These are phyloP conservation scores for Colletotrichum siamense DNA, from an alignment of 2,329 filamentous ascomycete genomes.

Conservation along the genomic window DNA sequence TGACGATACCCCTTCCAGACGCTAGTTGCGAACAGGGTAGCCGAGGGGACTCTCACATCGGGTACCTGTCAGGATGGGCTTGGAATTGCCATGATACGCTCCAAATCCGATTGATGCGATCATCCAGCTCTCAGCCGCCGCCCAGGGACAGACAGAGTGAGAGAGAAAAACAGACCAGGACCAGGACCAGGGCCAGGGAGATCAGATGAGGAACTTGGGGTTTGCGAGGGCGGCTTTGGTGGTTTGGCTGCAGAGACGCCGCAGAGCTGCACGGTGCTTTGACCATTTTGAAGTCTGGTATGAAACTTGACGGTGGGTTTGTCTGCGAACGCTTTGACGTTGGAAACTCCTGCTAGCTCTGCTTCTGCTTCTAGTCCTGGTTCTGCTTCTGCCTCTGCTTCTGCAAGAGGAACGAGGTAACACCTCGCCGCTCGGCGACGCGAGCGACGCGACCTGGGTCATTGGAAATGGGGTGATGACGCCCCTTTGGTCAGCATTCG, in stretches of 20 bases:
- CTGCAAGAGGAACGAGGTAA: not conserved
- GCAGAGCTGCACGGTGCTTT: conserved; percentile 8
- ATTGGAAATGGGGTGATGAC: not conserved
- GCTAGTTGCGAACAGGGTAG: conserved; percentile 6
- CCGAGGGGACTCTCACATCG: not conserved
- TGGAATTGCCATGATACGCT: conserved; percentile 14
- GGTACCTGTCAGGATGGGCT: conserved; percentile 5
- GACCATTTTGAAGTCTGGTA: conserved; percentile 15
- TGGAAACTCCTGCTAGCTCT: not conserved
- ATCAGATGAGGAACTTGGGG: conserved; percentile 22
- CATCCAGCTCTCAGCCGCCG: conserved; percentile 18
- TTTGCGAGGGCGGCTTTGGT: not conserved
- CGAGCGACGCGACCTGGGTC: not conserved
- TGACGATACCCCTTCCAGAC: not conserved
- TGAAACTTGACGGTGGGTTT: conserved; percentile 20
- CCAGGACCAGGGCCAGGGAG: not conserved
- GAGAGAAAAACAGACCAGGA: not conserved
- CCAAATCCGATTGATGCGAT: conserved; percentile 11
- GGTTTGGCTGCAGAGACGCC: not conserved
- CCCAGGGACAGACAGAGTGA: not conserved
- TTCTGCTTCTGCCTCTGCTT: not conserved
- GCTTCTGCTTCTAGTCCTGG: not conserved
- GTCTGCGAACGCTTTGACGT: conserved; percentile 17
- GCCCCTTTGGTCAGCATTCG: not conserved
- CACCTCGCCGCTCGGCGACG: not conserved